phyloP scores from a whole-genome alignment of 495 filamentous ascomycete species.

The Aspergillus carlsbadensis region DNA sequence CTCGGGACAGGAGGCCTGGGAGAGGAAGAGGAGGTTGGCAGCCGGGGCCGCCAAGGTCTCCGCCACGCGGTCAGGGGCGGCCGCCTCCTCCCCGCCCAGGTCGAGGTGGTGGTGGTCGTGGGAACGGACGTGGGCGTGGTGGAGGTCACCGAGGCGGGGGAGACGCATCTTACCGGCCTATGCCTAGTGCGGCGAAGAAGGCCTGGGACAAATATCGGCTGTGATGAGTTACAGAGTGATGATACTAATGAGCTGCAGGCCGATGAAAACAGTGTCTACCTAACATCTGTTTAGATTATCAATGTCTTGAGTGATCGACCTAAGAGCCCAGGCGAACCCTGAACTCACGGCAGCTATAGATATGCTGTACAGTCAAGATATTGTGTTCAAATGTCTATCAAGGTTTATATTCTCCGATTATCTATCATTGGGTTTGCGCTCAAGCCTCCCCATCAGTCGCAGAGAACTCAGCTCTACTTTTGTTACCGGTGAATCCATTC shows the following conservation, averaged over 20 bases:
- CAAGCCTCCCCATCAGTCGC: constrained; percentile 10
- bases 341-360: too few species aligned
- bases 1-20: constrained; percentile 11
- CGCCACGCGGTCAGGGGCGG: constrained; percentile 11
- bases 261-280: not conserved
- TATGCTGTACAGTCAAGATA: too few species aligned
- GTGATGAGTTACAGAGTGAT: constrained; percentile 15
- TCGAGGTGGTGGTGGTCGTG: constrained; percentile 17
- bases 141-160: constrained; percentile 18
- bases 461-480: constrained; percentile 20
- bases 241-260: constrained; percentile 14
- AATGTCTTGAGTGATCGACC: too few species aligned
- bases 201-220: constrained; percentile 34
- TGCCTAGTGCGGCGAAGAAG: constrained; percentile 37
- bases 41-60: constrained; percentile 12
- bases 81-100: not conserved
- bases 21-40: constrained; percentile 25
- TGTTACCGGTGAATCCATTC: constrained; percentile 53
- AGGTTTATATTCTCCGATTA: not conserved
- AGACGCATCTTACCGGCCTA: constrained; percentile 30
- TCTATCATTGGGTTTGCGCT: not conserved
- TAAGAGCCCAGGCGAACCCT: too few species aligned
- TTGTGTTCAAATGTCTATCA: too few species aligned
- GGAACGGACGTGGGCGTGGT: constrained; percentile 20
- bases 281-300: too few species aligned